Conservation (phyloP, 768 basidiomycete genomes). For the Collybia sp. region DNA sequence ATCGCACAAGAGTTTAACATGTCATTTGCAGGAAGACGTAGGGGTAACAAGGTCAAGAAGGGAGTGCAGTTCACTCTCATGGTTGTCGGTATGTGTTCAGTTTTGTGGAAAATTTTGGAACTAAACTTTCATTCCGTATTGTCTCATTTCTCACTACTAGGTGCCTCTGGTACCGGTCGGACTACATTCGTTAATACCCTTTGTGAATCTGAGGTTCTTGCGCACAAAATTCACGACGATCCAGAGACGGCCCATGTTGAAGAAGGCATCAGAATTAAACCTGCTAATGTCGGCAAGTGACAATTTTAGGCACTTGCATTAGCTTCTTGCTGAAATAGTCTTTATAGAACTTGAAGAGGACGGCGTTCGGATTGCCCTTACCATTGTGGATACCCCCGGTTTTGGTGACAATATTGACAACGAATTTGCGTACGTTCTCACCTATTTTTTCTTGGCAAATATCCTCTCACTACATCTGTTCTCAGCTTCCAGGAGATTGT, state of each 20-base stretch:
- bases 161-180: constrained; percentile 94
- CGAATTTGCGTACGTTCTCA: constrained; percentile 80
- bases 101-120: constrained; percentile 11
- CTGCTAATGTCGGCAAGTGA: constrained; percentile 82
- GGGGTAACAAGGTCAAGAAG: constrained; percentile 97
- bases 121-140: constrained; percentile 9
- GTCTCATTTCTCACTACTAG: constrained; percentile 45
- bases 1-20: constrained; percentile 31
- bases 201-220: constrained; percentile 89
- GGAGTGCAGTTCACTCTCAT: constrained; percentile 97
- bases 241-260: constrained; percentile 92
- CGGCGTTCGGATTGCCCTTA: constrained; percentile 95
- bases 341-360: constrained; percentile 92
- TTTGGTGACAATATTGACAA: constrained; percentile 99
- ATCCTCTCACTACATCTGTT: constrained; percentile 1
- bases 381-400: constrained; percentile 97
- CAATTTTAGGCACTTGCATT: neutral
- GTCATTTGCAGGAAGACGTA: constrained; percentile 84
- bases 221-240: constrained; percentile 81
- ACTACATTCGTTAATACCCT: constrained; percentile 99
- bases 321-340: constrained; percentile 2
- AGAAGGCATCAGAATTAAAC: constrained; percentile 92
- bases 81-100: constrained; percentile 81
- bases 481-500: constrained; percentile 94
- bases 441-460: constrained; percentile 1